Evolutionary conservation across 1,284 basidiomycete genomes (phyloP), one percentile per base, ranked within the genome.

Genomic region (Blastosporella zonata): DNA sequence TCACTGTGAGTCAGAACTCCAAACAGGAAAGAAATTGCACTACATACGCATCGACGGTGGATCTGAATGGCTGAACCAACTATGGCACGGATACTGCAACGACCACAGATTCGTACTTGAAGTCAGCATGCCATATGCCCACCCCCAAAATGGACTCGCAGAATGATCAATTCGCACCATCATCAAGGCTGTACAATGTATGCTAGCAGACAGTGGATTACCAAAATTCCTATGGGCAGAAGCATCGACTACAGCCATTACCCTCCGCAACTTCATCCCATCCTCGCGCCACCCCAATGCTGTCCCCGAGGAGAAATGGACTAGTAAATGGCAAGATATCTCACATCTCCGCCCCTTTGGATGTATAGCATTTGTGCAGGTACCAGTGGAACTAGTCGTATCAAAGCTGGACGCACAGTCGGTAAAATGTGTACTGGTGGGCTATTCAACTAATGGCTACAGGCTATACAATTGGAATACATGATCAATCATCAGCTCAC

Each of bases 361-460:
- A 1, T 57, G 55, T 10, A 46, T 28, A 0, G 60, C 56, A 2
- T 67, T 56, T 40, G 59, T 56, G 5, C 60, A 62, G 29, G 53
- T 66, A 12, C 54, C 57, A 1, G 46, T 51, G 13, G 56, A 62
- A 15, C 37, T 57, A 0, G 47, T 53, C 8, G 39, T 34, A 9
- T 60, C 52, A 0, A 67, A 67, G 38, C 51, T 67, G 3, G 52
- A 55, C 27, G 41, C 55, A 6, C 39, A 55, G 9, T 57, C 59
- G 0, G 22, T 62, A 12, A 56, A 59, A 22, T 57, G 55, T 6
- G 33, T 47, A 7, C 33, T 64, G 18, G 55, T 65, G 21, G 62
- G 65, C 0, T 67, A 63, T 38, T 57, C 53, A 34, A 52, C 49
- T 0, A 59, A 55, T 2, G 51, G 54, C 5, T 66, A 65, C 44